phyloP scores from a whole-genome alignment of 2,329 filamentous ascomycete genomes.

The Fusarium sp. region DNA sequence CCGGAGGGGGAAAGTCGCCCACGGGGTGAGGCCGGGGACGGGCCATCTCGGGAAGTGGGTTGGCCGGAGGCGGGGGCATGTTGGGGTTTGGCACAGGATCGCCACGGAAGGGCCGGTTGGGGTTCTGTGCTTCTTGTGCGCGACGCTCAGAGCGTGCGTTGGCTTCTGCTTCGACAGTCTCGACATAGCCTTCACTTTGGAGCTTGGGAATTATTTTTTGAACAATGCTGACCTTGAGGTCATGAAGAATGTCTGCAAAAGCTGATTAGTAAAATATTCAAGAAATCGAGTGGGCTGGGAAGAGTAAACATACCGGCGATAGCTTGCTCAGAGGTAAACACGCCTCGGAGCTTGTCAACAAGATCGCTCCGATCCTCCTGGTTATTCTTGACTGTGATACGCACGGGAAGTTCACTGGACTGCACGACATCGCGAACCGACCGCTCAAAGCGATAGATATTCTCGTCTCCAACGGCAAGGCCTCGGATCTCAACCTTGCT shows the following conservation, averaged over 20 bases:
- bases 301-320: conserved; percentile 57
- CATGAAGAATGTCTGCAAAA: conserved; percentile 66
- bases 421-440: conserved; percentile 77
- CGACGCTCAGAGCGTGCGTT: conserved; percentile 54
- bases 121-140: conserved; percentile 52
- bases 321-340: conserved; percentile 78
- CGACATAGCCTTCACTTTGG: conserved; percentile 81
- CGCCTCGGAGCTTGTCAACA: conserved; percentile 58
- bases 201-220: conserved; percentile 83
- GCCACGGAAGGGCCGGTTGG: conserved; percentile 48
- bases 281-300: too few species aligned
- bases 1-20: conserved; percentile 83
- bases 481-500: conserved; percentile 85
- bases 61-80: conserved; percentile 71
- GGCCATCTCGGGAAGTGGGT: conserved; percentile 69
- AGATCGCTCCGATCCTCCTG: conserved; percentile 62
- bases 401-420: conserved; percentile 62
- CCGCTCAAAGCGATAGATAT: conserved; percentile 80
- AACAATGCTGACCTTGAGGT: conserved; percentile 81
- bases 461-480: conserved; percentile 81
- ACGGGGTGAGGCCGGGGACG: conserved; percentile 68
- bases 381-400: conserved; percentile 59
- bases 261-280: background rate
- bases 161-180: conserved; percentile 57
- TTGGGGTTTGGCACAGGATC: conserved; percentile 63